Base-by-base conservation (phyloP, 805 yeast species). In the Ogataea methanolica region DNA sequence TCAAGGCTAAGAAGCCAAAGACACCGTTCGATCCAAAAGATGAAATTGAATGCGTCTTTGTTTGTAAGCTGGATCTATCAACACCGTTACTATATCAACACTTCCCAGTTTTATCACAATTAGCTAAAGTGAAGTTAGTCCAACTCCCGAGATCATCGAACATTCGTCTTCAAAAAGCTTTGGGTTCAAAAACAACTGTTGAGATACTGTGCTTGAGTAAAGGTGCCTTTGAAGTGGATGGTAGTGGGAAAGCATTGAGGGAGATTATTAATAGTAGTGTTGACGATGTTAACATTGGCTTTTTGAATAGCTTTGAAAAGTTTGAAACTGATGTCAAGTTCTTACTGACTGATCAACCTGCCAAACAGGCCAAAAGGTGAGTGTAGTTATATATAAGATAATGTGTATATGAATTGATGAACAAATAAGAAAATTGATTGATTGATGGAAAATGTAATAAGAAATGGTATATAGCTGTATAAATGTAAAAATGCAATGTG, bases 81-180 rank as follows among this genome's bases (percentile, higher is more conserved):
- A 56, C 56, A 14, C 80, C 87, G 1, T 64, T 85, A 1, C 56
- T 85, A 37, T 66, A 77, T 5, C 74, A 76, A 50, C 83, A 78
- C 42, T 71, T 85, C 38, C 92, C 92, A 0, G 65, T 76, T 2
- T 61, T 85, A 35, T 62, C 79, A 23, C 74, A 65, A 45, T 68
- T 79, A 23, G 73, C 85, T 0, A 69, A 74, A 0, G 80, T 80
- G 4, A 82, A 79, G 50, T 64, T 85, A 39, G 71, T 85, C 2
- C 85, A 80, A 51, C 66, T 85, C 23, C 90, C 90, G 2, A 71
- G 68, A 46, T 78, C 70, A 9, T 57, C 68, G 5, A 54, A 60
- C 26, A 35, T 23, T n/a, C 48, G 39, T 43, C 39, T 65, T 5
- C 51, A 53, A 21, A 29, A 44, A 6, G 54, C 57, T 4, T 38